Percentiles rank a stretch among this genome's conserved stretches.
phyloP scores from a whole-genome alignment of 176 grass and related monocot species.

The Bothriochloa decipiens region DNA sequence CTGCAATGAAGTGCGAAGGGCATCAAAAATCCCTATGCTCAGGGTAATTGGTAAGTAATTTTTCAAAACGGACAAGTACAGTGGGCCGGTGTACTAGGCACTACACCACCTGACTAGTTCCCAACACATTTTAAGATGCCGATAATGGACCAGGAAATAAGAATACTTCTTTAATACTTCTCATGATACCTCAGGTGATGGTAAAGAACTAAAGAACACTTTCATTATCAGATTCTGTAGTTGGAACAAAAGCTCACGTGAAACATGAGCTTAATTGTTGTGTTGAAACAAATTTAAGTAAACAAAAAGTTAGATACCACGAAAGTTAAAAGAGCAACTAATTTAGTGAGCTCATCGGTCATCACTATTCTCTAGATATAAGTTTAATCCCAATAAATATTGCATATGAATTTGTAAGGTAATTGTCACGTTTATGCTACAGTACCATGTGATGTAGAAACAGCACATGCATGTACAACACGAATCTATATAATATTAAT shows the following conservation, averaged over 20 bases:
- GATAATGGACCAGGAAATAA: not conserved
- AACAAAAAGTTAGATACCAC: not conserved
- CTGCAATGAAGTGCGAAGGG: constrained; percentile 23
- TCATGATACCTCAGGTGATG: not conserved
- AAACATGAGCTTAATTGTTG: constrained; percentile 2
- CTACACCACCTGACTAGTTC: not conserved
- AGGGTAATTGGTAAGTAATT: not conserved
- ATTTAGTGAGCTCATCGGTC: constrained; percentile 9
- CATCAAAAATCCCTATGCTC: not conserved
- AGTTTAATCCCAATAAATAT: constrained; percentile 19
- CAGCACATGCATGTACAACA: not conserved
- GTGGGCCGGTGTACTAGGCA: not conserved
- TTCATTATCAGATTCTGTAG: not conserved
- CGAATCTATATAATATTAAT: not conserved
- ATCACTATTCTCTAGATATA: not conserved
- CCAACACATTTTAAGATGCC: not conserved
- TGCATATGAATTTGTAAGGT: not conserved
- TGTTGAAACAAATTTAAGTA: constrained; percentile 8
- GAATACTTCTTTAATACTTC: not conserved
- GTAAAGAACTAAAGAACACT: not conserved
- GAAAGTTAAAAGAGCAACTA: not conserved
- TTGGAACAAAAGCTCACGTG: not conserved
- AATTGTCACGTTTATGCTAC: not conserved
- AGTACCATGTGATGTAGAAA: constrained; percentile 8
- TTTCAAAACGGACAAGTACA: not conserved